Evolutionary conservation across 2,329 filamentous ascomycete species (phyloP).

Genomic region (Fusarium sp.): DNA sequence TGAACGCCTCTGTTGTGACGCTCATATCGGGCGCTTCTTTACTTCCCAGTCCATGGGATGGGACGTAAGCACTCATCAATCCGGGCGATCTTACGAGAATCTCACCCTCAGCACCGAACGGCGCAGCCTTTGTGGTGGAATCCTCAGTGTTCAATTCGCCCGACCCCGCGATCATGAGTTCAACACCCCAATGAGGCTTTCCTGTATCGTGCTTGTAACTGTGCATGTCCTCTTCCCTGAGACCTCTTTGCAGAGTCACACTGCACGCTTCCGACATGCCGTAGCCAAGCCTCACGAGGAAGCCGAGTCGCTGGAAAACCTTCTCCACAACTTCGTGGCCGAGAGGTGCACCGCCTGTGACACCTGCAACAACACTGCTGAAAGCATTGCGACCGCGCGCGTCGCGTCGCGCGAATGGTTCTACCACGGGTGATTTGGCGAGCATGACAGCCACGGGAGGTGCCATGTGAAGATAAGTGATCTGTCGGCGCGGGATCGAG

Average conservation of each 20-base stretch:
- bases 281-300: slow-evolving; percentile 69
- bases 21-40: slow-evolving; percentile 49
- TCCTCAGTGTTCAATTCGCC: slow-evolving; percentile 48
- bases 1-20: slow-evolving; percentile 51
- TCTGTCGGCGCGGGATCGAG: slow-evolving; percentile 68
- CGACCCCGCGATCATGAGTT: slow-evolving; percentile 70
- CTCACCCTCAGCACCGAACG: slow-evolving; percentile 67
- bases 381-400: slow-evolving; percentile 62
- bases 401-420: slow-evolving; percentile 64
- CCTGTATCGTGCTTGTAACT: slow-evolving; percentile 69
- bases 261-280: slow-evolving; percentile 81
- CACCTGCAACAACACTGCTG: slow-evolving; percentile 62
- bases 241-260: slow-evolving; percentile 68
- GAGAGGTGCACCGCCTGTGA: slow-evolving; percentile 73
- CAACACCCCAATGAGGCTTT: slow-evolving; percentile 72
- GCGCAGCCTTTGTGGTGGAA: slow-evolving; percentile 48
- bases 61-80: slow-evolving; percentile 76
- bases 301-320: slow-evolving; percentile 69
- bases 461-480: slow-evolving; percentile 73
- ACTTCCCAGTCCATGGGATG: slow-evolving; percentile 57
- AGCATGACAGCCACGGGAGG: slow-evolving; percentile 77
- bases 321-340: slow-evolving; percentile 65
- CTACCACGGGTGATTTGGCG: slow-evolving; percentile 75
- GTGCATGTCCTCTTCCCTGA: slow-evolving; percentile 57
- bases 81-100: slow-evolving; percentile 72